Conservation (phyloP, 805 yeast genomes). For the Candida rishiriensis region DNA sequence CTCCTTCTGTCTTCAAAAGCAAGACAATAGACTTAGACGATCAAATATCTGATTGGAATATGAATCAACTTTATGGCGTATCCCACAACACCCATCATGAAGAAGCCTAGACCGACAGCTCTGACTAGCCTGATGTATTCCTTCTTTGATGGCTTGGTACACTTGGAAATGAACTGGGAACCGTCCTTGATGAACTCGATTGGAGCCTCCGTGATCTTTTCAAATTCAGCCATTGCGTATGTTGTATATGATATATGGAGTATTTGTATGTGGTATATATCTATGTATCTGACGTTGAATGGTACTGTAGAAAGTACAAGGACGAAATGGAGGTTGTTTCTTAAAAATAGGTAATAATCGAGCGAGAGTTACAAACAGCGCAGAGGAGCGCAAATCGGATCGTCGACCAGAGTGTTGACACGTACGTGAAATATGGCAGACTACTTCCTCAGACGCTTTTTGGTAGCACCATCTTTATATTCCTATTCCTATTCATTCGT, state of each 20-base stretch:
- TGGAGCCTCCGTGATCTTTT: slow-evolving; percentile 80
- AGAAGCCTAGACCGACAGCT: slow-evolving; percentile 95
- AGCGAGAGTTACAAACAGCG: background rate
- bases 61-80: slow-evolving; percentile 90
- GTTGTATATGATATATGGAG: background rate
- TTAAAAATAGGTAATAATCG: no score
- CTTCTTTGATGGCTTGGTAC: slow-evolving; percentile 88
- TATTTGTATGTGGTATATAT: background rate
- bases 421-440: no score
- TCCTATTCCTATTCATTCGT: no score
- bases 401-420: background rate
- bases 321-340: no score
- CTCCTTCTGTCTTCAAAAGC: no score
- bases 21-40: slow-evolving; percentile 49
- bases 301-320: no score
- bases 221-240: slow-evolving; percentile 41
- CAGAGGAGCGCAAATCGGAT: no score
- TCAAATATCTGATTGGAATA: slow-evolving; percentile 93
- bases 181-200: slow-evolving; percentile 91
- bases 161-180: slow-evolving; percentile 77
- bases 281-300: no score
- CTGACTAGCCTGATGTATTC: slow-evolving; percentile 86
- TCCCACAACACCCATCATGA: slow-evolving; percentile 97
- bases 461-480: no score
- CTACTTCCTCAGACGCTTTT: no score